Conservation (phyloP, 2,329 filamentous ascomycete species). For the Stemphylium beticola region DNA sequence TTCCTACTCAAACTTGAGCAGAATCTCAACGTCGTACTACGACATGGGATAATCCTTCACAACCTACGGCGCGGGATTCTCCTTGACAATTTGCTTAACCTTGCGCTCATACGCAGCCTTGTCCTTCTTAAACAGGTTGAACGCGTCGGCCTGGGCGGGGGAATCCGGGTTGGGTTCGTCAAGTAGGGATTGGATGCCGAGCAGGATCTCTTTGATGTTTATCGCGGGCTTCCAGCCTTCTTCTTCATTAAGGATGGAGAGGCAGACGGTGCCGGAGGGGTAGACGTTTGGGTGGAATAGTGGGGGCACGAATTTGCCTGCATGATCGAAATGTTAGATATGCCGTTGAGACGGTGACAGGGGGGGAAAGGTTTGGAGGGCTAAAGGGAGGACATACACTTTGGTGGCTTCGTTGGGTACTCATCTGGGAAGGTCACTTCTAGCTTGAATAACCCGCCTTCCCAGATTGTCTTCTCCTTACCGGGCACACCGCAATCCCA, state of each 20-base stretch:
- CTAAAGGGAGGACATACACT: conserved; percentile 70
- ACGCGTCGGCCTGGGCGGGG: conserved; percentile 94
- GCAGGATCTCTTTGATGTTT: conserved; percentile 95
- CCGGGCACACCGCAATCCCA: conserved; percentile 98
- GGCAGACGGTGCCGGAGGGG: conserved; percentile 94
- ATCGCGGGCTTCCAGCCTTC: conserved; percentile 99
- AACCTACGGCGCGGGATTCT: conserved; percentile 77
- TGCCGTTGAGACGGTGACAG: neutral
- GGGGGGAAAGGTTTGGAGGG: too few relatives aligned
- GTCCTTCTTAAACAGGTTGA: conserved; percentile 96
- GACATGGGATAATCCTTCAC: neutral
- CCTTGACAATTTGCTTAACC: conserved; percentile 82
- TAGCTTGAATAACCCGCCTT: conserved; percentile 95
- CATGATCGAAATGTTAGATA: neutral
- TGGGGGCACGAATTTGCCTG: conserved; percentile 94
- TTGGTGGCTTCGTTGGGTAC: conserved; percentile 97
- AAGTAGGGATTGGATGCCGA: conserved; percentile 94
- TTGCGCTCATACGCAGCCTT: conserved; percentile 84
- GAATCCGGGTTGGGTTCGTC: conserved; percentile 97
- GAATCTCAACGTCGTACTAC: too few relatives aligned
- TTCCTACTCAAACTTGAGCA: neutral
- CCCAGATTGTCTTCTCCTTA: conserved; percentile 97
- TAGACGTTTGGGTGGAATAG: conserved; percentile 99
- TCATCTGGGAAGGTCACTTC: conserved; percentile 94
- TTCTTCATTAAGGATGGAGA: conserved; percentile 97